Base-by-base conservation (phyloP, 495 filamentous ascomycete species). In the Tuber brumale region DNA sequence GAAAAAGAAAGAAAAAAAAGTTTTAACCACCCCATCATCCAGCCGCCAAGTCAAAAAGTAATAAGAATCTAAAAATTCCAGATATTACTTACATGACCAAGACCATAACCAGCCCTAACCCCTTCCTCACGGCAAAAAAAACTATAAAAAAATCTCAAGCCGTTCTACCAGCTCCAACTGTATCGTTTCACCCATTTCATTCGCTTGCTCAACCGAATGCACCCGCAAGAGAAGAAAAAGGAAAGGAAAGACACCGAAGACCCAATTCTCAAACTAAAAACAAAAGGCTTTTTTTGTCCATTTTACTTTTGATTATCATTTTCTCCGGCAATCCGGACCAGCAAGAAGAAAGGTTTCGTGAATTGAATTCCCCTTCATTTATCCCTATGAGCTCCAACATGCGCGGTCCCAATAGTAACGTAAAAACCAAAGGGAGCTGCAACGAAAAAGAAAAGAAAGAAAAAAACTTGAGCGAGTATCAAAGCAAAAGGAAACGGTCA, bases 321-420 rank as follows among this genome's bases (percentile, higher is more conserved):
- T 72, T 80, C 43, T 45, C 70, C 39, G 70, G 23, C 27, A 66
- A 66, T 79, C 77, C 75, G 48, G 75, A 74, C 73, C 77, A 77
- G 74, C 74, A 78, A 72, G 74, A 78, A 70, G 61, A 78, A 77
- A 78, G 57, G 57, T 70, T 75, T 73, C 70, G 75, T 80, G 76
- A 44, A 76, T 79, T 72, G 72, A 80, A 73, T 80, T 79, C 71
- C 78, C 78, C 27, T 76, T 73, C 78, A 80, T 80, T 80, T 80
- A 80, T 80, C 78, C 78, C 78, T 66, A 66, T 66, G 57, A 66
- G 57, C 14, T 35, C 46, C 57, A 66, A 66, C n/a, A 79, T 72
- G 76, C 75, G 76, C 75, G 73, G 70, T 80, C 79, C 79, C 79
- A 66, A 75, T 73, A 81, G 51, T 72, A 77, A 81, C 71, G 76